These are phyloP conservation scores for Pseudophaeomoniella oleicola DNA, from an alignment of 2,329 filamentous ascomycete species.

Conservation along the genomic window DNA sequence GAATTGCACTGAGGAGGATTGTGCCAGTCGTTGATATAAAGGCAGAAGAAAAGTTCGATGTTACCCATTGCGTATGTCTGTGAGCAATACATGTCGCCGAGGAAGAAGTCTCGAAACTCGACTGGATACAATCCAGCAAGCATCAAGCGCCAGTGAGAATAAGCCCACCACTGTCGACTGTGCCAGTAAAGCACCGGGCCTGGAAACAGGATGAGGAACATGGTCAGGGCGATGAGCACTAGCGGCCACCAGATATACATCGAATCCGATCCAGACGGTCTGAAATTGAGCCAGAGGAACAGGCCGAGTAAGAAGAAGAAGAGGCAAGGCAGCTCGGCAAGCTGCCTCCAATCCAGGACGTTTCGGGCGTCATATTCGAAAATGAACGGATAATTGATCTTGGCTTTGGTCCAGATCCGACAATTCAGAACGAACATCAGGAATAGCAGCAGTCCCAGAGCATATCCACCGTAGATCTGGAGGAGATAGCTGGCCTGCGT, in stretches of 20 bases:
- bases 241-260: slow-evolving; percentile 82
- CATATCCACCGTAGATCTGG: slow-evolving; percentile 84
- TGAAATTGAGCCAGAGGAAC: slow-evolving; percentile 82
- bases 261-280: slow-evolving; percentile 44
- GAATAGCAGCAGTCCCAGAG: slow-evolving; percentile 67
- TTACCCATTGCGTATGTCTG: slow-evolving; percentile 84
- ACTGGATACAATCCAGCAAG: slow-evolving; percentile 81
- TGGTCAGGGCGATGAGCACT: slow-evolving; percentile 55
- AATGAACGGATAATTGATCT: slow-evolving; percentile 92
- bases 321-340: slow-evolving; percentile 74
- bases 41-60: slow-evolving; percentile 82
- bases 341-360: slow-evolving; percentile 75
- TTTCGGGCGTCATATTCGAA: slow-evolving; percentile 89
- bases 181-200: slow-evolving; percentile 58
- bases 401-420: slow-evolving; percentile 64
- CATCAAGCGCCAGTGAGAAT: slow-evolving; percentile 78
- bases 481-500: slow-evolving; percentile 53
- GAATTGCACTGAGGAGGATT: slow-evolving; percentile 71
- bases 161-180: slow-evolving; percentile 72
- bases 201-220: slow-evolving; percentile 61
- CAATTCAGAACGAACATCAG: slow-evolving; percentile 77
- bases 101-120: slow-evolving; percentile 93
- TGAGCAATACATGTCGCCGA: slow-evolving; percentile 96
- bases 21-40: slow-evolving; percentile 69
- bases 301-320: slow-evolving; percentile 63